Evolutionary conservation across 805 yeast genomes (phyloP).

Genomic region (Ogataea trehalophila): DNA sequence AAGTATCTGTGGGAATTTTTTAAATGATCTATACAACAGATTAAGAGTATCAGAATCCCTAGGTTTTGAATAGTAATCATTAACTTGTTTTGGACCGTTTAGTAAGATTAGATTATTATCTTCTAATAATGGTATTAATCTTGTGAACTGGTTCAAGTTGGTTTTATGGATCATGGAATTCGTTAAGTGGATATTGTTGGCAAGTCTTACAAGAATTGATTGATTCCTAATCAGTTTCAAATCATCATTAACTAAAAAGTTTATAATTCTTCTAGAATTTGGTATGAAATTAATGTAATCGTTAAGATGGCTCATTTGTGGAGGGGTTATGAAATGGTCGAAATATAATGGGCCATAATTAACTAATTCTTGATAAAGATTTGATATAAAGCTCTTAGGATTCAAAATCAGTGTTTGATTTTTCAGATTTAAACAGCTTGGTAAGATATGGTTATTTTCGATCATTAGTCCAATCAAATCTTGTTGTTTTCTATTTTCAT

Average conservation of each 20-base stretch:
- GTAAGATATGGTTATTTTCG: neutral
- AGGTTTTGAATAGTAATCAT: constrained; percentile 13
- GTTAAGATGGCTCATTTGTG: constrained; percentile 5
- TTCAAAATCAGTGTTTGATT: constrained; percentile 3
- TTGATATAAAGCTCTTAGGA: constrained; percentile 1
- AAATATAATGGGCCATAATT: constrained; percentile 1
- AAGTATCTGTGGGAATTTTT: constrained; percentile 14
- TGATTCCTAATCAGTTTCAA: constrained; percentile 10
- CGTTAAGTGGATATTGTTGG: constrained; percentile 1
- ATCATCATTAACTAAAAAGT: constrained; percentile 7
- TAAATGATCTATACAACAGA: constrained; percentile 10
- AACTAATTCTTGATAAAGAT: constrained; percentile 7
- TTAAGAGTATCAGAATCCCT: constrained; percentile 21
- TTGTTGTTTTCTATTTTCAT: constrained; percentile 3
- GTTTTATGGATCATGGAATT: constrained; percentile 13
- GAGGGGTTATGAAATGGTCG: constrained; percentile 10
- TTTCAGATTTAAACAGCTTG: constrained; percentile 4
- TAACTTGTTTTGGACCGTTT: constrained; percentile 19
- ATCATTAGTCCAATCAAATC: neutral
- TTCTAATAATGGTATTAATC: constrained; percentile 11
- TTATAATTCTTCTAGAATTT: constrained; percentile 7
- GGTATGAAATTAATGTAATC: constrained; percentile 8
- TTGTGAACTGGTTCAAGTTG: constrained; percentile 14
- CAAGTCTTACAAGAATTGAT: constrained; percentile 7
- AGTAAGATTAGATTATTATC: constrained; percentile 7